These are phyloP conservation scores for Tulasnella sp. DNA, from an alignment of 768 basidiomycete species.

Conservation along the genomic window DNA sequence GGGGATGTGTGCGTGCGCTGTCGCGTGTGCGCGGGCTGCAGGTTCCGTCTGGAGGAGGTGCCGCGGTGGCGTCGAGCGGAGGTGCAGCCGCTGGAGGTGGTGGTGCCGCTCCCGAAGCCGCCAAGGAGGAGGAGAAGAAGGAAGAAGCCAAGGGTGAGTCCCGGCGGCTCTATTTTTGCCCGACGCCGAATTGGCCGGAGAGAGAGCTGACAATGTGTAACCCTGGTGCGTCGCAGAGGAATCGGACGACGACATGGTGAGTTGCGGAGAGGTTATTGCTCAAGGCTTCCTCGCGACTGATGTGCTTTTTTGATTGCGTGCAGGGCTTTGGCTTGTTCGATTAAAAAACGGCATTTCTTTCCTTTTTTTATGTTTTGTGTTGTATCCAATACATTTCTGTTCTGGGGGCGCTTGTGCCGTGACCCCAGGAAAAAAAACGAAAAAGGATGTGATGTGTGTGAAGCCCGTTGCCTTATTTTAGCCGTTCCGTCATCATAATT, in stretches of 20 bases:
- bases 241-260: slow-evolving; percentile 92
- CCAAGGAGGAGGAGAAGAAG: slow-evolving; percentile 63
- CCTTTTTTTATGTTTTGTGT: neutral
- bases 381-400: neutral
- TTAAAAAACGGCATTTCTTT: slow-evolving; percentile 36
- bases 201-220: slow-evolving; percentile 37
- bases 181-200: slow-evolving; percentile 29
- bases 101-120: slow-evolving; percentile 63
- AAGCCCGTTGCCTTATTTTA: neutral
- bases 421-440: neutral
- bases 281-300: neutral
- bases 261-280: slow-evolving; percentile 7
- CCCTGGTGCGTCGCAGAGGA: slow-evolving; percentile 50
- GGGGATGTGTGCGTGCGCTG: neutral
- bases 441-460: neutral
- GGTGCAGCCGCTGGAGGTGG: slow-evolving; percentile 46
- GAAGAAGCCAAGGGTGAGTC: slow-evolving; percentile 37
- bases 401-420: neutral
- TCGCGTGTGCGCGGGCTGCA: slow-evolving; percentile 42
- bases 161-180: neutral
- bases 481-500: neutral
- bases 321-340: slow-evolving; percentile 90
- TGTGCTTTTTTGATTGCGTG: neutral
- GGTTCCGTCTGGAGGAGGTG: slow-evolving; percentile 81
- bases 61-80: slow-evolving; percentile 45